Evolutionary conservation across 2,329 filamentous ascomycete species (phyloP).

Genomic region (Colletotrichum sp.): DNA sequence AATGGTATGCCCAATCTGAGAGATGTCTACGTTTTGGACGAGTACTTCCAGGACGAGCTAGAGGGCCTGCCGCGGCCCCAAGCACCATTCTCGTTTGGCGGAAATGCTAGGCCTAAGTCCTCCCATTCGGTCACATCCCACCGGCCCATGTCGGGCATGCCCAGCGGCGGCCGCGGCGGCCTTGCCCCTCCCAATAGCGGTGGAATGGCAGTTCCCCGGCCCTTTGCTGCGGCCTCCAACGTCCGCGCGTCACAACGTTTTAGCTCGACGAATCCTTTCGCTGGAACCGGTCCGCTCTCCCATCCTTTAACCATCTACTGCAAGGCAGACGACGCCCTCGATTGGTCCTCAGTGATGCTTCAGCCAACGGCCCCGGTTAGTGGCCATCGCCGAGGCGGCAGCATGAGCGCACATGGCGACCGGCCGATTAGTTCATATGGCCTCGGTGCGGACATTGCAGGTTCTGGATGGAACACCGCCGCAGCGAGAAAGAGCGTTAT

Average conservation of each 20-base stretch:
- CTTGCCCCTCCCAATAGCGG: conserved; percentile 27
- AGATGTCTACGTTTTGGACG: conserved; percentile 85
- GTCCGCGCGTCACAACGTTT: conserved; percentile 44
- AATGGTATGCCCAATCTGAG: conserved; percentile 76
- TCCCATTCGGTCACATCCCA: conserved; percentile 28
- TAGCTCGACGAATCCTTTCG: conserved; percentile 60
- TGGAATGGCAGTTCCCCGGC: conserved; percentile 27
- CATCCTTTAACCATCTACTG: conserved; percentile 65
- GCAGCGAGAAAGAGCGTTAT: conserved; percentile 60
- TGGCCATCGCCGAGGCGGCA: conserved; percentile 16
- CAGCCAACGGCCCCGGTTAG: conserved; percentile 30
- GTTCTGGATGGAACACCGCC: conserved; percentile 54
- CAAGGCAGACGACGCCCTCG: conserved; percentile 61
- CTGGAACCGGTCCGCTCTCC: conserved; percentile 42
- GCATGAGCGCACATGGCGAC: conserved; percentile 25
- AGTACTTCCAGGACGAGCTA: conserved; percentile 80
- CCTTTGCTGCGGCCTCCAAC: conserved; percentile 28
- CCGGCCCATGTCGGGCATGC: background rate
- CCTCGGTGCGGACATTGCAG: conserved; percentile 55
- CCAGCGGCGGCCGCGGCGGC: conserved; percentile 11
- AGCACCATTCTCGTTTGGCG: conserved; percentile 43
- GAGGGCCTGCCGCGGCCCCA: conserved; percentile 70
- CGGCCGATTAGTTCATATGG: conserved; percentile 63
- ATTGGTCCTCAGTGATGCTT: conserved; percentile 64
- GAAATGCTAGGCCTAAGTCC: conserved; percentile 38